phyloP scores from a whole-genome alignment of 164 flowering plant genomes.

The Sedum album region DNA sequence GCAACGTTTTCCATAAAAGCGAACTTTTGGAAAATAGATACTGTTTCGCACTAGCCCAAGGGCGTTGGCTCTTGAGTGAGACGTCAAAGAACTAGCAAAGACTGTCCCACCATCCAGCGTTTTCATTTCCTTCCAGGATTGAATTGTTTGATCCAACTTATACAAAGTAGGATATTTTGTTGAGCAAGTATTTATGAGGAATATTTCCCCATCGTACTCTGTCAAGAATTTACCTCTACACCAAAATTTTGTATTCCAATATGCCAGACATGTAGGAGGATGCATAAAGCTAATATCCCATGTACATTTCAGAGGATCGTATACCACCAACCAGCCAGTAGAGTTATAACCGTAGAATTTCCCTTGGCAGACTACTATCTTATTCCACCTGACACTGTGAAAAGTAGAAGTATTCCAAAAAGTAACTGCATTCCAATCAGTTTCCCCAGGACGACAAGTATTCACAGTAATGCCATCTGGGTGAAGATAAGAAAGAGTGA shows the following conservation, averaged over 20 bases:
- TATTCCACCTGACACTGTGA: background rate
- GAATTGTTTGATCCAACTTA: background rate
- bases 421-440: background rate
- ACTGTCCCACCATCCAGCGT: background rate
- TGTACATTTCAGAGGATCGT: background rate
- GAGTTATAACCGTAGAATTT: background rate
- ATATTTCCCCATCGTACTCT: background rate
- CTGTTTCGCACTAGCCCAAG: background rate
- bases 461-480: background rate
- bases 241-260: background rate
- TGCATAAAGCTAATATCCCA: background rate
- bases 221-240: background rate
- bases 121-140: background rate
- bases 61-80: slow-evolving; percentile 2
- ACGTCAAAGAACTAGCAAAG: background rate
- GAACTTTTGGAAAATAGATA: slow-evolving; percentile 7
- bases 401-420: background rate
- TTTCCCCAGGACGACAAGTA: slow-evolving; percentile 1
- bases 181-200: background rate
- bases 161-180: background rate
- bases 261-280: background rate
- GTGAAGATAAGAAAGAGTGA: background rate
- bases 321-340: background rate
- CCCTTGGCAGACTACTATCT: slow-evolving; percentile 7
- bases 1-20: slow-evolving; percentile 6